A percentile compares a stretch with the other conserved stretches of the same genome.
Evolutionary conservation across 306 rosid genomes (phyloP).

Genomic region (Dalbergia oliveri): DNA sequence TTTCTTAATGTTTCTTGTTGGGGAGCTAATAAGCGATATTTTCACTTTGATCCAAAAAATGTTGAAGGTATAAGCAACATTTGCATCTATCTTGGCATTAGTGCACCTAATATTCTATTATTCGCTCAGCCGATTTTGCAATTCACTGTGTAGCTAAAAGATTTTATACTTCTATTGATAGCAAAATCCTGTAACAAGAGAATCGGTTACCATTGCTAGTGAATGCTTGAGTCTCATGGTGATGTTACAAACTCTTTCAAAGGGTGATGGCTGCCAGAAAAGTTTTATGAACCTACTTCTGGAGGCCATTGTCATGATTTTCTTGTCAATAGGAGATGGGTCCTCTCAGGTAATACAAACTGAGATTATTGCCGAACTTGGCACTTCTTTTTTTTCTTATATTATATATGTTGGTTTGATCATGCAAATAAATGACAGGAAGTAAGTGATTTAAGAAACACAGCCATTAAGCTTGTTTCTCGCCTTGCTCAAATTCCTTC

Average conservation of each 20-base stretch:
- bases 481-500: constrained; percentile 94
- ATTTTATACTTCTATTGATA: constrained; percentile 40
- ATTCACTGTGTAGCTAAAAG: constrained; percentile 47
- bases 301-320: constrained; percentile 78
- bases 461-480: constrained; percentile 82
- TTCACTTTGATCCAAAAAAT: constrained; percentile 64
- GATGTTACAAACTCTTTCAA: constrained; percentile 76
- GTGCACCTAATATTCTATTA: constrained; percentile 27
- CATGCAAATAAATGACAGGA: constrained; percentile 65
- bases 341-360: constrained; percentile 65
- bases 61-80: constrained; percentile 64
- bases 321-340: constrained; percentile 68
- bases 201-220: constrained; percentile 67
- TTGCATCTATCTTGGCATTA: constrained; percentile 32
- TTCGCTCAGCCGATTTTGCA: not conserved
- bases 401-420: constrained; percentile 33
- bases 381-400: constrained; percentile 21
- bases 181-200: constrained; percentile 81
- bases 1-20: constrained; percentile 73
- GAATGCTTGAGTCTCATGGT: constrained; percentile 88
- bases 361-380: constrained; percentile 27
- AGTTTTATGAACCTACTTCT: constrained; percentile 73
- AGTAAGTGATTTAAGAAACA: constrained; percentile 71
- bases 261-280: constrained; percentile 69
- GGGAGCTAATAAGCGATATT: constrained; percentile 72